phyloP scores from a whole-genome alignment of 257 asterid species.

The Gardenia jasminoides region DNA sequence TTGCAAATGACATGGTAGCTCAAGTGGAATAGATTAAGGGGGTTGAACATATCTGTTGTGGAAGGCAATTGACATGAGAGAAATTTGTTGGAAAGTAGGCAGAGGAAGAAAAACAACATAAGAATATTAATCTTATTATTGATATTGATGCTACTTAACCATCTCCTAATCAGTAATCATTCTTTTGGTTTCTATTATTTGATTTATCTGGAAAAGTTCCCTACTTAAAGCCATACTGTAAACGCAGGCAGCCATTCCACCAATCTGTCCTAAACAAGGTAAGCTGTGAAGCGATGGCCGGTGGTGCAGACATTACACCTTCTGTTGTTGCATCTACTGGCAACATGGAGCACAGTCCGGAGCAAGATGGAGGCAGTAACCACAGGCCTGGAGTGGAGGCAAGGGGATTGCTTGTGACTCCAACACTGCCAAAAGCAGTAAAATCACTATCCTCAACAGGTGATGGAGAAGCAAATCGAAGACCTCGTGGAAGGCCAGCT shows the following conservation, averaged over 20 bases:
- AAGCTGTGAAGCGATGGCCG: constrained; percentile 43
- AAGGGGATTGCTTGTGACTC: constrained; percentile 24
- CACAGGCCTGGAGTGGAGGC: constrained; percentile 21
- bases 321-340: constrained; percentile 26
- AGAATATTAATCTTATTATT: constrained; percentile 23
- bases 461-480: constrained; percentile 37
- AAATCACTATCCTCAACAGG: constrained; percentile 22
- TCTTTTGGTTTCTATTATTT: constrained; percentile 30
- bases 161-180: constrained; percentile 62
- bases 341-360: constrained; percentile 20
- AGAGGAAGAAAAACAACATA: constrained; percentile 25
- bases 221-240: constrained; percentile 37
- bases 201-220: constrained; percentile 22
- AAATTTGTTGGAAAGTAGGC: constrained; percentile 75
- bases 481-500: constrained; percentile 87
- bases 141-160: constrained; percentile 52
- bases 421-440: constrained; percentile 26
- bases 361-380: constrained; percentile 9
- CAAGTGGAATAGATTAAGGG: constrained; percentile 14
- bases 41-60: constrained; percentile 33
- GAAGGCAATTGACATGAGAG: constrained; percentile 72
- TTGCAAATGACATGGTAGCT: not conserved
- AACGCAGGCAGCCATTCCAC: constrained; percentile 9
- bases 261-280: constrained; percentile 9
- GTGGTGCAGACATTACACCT: constrained; percentile 41